Base-by-base conservation (phyloP, 225 moss, liverwort and hornwort species). In the Bryum argenteum region DNA sequence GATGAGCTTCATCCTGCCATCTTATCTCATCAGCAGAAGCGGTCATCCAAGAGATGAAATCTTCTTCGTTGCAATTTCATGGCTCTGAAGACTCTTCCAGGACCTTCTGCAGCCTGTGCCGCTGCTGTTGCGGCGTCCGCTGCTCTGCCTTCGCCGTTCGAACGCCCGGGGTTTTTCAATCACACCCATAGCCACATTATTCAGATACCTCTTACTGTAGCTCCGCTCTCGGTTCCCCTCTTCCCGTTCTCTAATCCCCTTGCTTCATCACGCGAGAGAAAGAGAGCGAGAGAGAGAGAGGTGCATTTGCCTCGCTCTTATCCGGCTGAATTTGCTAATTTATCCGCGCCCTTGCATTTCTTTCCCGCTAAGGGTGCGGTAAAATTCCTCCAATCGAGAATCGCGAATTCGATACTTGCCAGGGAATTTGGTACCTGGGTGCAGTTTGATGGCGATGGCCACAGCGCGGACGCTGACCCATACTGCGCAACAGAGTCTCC, bases 371-470 rank as follows among this genome's bases (percentile, higher is more conserved):
- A 61, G 61, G 58, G 47, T 48, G 58, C 38, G 57, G 50, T 62
- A 24, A 69, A 43, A 17, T 10, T 8, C 6, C 0, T 7, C 6
- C 16, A 48, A 52, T 24, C 45, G 45, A 44, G 23, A 19, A 19
- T 11, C 1, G 76, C 38, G 55, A 70, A 33, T 52, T 48, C 48
- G 17, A 17, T 7, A 17, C 48, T 17, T 16, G 17, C 37, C 16
- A 6, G 71, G 7, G n/a, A 24, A 56, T 33, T 74, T 52, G 12
- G 15, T 47, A 47, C 45, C 45, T 47, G 28, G 42, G 74, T 43
- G 51, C 33, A 18, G 24, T 65, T 65, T 11, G 33, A 83, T 83
- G 83, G 83, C 83, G 80, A 57, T 80, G 52, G 62, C 70, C 54
- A 73, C 70, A 19, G 72, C 73, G 63, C 55, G 39, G 70, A 62